Evolutionary conservation across 2,329 filamentous ascomycete species (phyloP).

Genomic region (Macrophomina pseudophaseolina): DNA sequence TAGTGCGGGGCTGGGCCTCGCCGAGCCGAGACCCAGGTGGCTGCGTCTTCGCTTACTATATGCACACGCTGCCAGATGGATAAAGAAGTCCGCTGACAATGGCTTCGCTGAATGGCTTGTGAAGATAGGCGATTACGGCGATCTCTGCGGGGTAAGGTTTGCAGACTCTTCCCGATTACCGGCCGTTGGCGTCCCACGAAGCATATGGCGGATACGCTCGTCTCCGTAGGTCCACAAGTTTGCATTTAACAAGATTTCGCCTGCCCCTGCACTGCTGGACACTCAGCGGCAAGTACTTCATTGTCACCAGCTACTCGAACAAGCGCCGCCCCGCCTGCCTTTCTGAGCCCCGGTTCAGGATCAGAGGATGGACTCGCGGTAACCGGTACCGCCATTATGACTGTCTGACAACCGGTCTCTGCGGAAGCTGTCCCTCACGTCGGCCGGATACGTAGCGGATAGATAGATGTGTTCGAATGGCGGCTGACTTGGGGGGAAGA

Average conservation of each 20-base stretch:
- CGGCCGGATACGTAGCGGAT: too few relatives aligned
- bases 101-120: too few relatives aligned
- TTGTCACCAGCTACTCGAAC: too few relatives aligned
- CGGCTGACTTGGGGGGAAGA: too few relatives aligned
- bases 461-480: too few relatives aligned
- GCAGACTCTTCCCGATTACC: neutral
- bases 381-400: neutral
- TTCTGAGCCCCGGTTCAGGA: neutral
- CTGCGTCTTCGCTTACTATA: neutral
- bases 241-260: too few relatives aligned
- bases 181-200: neutral
- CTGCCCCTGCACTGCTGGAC: too few relatives aligned
- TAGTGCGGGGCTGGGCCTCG: neutral
- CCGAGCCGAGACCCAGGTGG: neutral
- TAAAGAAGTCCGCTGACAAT: neutral
- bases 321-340: too few relatives aligned
- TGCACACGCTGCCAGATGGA: neutral
- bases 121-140: neutral
- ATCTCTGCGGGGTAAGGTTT: conserved; percentile 6
- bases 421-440: too few relatives aligned
- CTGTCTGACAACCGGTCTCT: too few relatives aligned
- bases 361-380: neutral
- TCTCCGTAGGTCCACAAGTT: neutral
- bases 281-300: too few relatives aligned
- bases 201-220: neutral